Percentiles rank a stretch among this genome's conserved stretches.
These are phyloP conservation scores for Uncinocarpus reesii DNA, from an alignment of 2,329 filamentous ascomycete genomes.

Conservation along the genomic window DNA sequence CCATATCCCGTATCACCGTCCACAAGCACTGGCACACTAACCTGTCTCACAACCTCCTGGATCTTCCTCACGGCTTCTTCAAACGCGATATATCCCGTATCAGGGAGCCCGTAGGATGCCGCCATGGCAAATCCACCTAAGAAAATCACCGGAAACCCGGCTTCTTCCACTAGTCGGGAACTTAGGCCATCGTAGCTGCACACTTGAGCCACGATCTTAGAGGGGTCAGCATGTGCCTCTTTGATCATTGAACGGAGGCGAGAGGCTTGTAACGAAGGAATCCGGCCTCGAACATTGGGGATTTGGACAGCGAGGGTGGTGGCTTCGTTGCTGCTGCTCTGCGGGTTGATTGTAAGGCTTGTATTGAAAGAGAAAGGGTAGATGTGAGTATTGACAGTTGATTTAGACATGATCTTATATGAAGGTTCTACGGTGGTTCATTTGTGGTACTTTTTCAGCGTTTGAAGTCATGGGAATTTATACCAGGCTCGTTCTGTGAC, in stretches of 20 bases:
- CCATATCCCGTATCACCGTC: slow-evolving; percentile 44
- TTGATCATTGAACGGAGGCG: slow-evolving; percentile 30
- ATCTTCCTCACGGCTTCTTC: slow-evolving; percentile 40
- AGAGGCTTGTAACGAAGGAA: slow-evolving; percentile 34
- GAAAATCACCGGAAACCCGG: slow-evolving; percentile 40
- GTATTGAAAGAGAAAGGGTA: slow-evolving; percentile 11
- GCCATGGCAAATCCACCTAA: slow-evolving; percentile 37
- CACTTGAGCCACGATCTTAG: slow-evolving; percentile 37
- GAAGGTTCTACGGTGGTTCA: neutral
- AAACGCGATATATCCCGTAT: slow-evolving; percentile 43
- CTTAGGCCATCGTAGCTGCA: slow-evolving; percentile 39
- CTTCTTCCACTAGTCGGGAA: slow-evolving; percentile 38
- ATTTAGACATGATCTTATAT: slow-evolving; percentile 2
- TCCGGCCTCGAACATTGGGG: slow-evolving; percentile 29
- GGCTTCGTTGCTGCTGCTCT: neutral
- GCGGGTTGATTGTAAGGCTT: neutral
- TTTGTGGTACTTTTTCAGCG: neutral
- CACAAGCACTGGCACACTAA: slow-evolving; percentile 35
- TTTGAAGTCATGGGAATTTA: too few relatives aligned
- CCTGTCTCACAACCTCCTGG: slow-evolving; percentile 33
- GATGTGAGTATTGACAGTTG: slow-evolving; percentile 5
- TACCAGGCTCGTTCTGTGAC: too few relatives aligned
- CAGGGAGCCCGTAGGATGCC: slow-evolving; percentile 35
- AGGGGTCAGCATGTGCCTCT: slow-evolving; percentile 33
- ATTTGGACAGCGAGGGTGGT: slow-evolving; percentile 1